These are phyloP conservation scores for Rhynchospora tenuis DNA, from an alignment of 176 grass and related monocot genomes.

Conservation along the genomic window DNA sequence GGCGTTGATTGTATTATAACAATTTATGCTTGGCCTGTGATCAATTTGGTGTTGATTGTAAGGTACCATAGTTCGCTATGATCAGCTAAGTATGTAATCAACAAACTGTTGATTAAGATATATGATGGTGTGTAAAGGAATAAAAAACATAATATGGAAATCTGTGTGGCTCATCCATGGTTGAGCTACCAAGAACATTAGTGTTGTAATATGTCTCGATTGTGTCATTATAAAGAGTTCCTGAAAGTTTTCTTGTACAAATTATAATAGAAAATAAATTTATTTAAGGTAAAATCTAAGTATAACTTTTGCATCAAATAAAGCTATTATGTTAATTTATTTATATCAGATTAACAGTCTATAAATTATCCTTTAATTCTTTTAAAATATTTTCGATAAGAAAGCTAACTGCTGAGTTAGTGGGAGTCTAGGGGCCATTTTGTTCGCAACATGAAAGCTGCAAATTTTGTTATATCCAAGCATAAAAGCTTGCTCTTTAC, in stretches of 20 bases:
- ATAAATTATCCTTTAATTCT: too few relatives aligned
- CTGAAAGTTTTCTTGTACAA: neutral
- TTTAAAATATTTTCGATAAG: too few relatives aligned
- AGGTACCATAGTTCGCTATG: too few relatives aligned
- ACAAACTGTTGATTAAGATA: neutral
- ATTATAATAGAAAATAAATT: too few relatives aligned
- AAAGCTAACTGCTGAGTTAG: too few relatives aligned
- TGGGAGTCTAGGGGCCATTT: too few relatives aligned
- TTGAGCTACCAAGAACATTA: neutral
- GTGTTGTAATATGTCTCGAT: neutral
- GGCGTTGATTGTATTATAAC: neutral
- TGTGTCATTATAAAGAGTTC: neutral
- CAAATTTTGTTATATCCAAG: too few relatives aligned
- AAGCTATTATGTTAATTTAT: too few relatives aligned
- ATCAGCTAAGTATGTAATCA: neutral
- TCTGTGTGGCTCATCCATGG: neutral
- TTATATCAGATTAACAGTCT: too few relatives aligned
- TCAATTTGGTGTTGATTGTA: constrained; percentile 16
- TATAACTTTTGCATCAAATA: neutral
- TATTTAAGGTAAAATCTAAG: neutral
- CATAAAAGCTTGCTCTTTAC: too few relatives aligned
- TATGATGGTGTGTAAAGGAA: neutral
- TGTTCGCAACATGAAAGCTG: too few relatives aligned
- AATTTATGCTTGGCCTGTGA: neutral
- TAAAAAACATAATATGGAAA: neutral